These are phyloP conservation scores for Aspergillus sp. DNA, from an alignment of 2,329 filamentous ascomycete genomes.

Conservation along the genomic window DNA sequence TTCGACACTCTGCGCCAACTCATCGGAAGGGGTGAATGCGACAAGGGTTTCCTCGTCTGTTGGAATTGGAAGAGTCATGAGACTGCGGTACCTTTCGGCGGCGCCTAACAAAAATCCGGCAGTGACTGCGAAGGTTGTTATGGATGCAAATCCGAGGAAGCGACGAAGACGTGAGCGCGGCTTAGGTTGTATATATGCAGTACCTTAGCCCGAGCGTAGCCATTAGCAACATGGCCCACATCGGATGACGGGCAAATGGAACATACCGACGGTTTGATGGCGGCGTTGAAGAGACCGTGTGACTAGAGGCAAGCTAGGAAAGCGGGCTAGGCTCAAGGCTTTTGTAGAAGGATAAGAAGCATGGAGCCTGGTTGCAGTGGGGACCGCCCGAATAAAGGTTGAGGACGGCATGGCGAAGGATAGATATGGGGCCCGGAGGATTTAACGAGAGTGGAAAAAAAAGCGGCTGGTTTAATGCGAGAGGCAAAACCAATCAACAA, in stretches of 20 bases:
- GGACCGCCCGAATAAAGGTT: conserved; percentile 15
- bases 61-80: conserved; percentile 45
- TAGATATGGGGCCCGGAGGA: background rate
- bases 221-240: background rate
- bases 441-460: conserved; percentile 6
- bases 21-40: conserved; percentile 61
- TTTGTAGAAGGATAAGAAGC: conserved; percentile 14
- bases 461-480: background rate
- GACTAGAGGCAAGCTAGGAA: conserved; percentile 1
- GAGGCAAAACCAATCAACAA: background rate
- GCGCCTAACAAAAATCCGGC: conserved; percentile 21
- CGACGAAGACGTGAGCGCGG: conserved; percentile 34
- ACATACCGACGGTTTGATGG: conserved; percentile 11
- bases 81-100: conserved; percentile 16
- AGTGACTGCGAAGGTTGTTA: conserved; percentile 35
- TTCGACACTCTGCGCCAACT: conserved; percentile 61
- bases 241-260: background rate
- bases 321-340: conserved; percentile 8
- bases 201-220: background rate
- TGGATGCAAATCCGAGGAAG: conserved; percentile 35
- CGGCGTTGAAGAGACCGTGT: conserved; percentile 5
- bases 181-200: conserved; percentile 12
- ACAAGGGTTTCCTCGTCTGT: conserved; percentile 72
- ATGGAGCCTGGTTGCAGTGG: conserved; percentile 18
- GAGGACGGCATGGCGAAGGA: conserved; percentile 16